phyloP scores from a whole-genome alignment of 768 basidiomycete genomes.

The Termitomyces bulborhizus region DNA sequence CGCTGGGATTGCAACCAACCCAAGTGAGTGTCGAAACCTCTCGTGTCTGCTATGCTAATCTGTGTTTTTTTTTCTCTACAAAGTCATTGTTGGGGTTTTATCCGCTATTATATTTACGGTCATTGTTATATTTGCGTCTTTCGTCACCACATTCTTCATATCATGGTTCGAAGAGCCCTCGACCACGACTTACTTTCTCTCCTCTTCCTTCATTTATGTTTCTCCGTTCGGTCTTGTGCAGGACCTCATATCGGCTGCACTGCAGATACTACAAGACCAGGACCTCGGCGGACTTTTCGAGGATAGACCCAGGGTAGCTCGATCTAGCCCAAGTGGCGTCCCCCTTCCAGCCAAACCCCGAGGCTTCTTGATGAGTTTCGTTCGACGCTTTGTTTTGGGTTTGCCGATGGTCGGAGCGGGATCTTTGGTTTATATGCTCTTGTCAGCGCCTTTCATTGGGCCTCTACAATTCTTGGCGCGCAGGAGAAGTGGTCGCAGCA shows the following conservation, averaged over 20 bases:
- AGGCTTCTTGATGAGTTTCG: constrained; percentile 47
- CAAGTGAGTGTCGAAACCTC: constrained; percentile 34
- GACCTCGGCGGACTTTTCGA: constrained; percentile 36
- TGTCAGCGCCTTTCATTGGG: constrained; percentile 55
- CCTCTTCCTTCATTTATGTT: constrained; percentile 35
- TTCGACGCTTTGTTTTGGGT: constrained; percentile 71
- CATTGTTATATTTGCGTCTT: constrained; percentile 65
- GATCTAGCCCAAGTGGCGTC: constrained; percentile 3
- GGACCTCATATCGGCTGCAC: constrained; percentile 56
- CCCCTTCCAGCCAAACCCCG: constrained; percentile 16
- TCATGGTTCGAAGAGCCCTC: constrained; percentile 51
- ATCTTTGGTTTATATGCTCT: constrained; percentile 66
- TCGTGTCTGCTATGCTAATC: background rate
- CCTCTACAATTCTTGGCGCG: constrained; percentile 70
- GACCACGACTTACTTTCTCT: constrained; percentile 28
- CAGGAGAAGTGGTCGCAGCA: constrained; percentile 48
- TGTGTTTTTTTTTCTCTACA: constrained; percentile 2
- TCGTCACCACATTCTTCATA: constrained; percentile 63
- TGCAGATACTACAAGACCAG: constrained; percentile 57
- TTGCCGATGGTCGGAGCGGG: constrained; percentile 74
- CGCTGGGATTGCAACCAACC: constrained; percentile 73
- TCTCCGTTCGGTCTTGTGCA: constrained; percentile 53
- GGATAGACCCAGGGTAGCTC: constrained; percentile 15
- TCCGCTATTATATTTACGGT: constrained; percentile 58
- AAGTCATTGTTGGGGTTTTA: constrained; percentile 60